Evolutionary conservation across 441 rosid species (phyloP), one percentile per base, ranked within the genome.

Genomic region (Pelargonium cotyledonis): DNA sequence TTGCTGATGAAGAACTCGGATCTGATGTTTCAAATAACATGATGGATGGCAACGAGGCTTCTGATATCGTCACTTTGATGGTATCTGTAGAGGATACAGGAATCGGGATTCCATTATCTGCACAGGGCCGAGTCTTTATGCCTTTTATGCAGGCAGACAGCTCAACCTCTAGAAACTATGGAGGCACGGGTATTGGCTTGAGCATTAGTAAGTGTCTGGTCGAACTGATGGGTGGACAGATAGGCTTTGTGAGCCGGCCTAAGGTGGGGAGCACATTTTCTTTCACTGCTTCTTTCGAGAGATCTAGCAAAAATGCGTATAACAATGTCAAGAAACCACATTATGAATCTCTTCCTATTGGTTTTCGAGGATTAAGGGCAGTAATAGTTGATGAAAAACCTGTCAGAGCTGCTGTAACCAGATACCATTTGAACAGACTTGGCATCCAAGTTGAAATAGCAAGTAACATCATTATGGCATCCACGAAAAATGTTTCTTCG

Each of bases 71-170:
- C 26, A 81, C 89, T 46, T 77, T 95, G 70, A 78, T 88, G 83
- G 90, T 90, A 19, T 83, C 86, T 8, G 94, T 95, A 67, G 99
- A 95, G 82, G 99, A 95, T 84, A 95, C 97, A 0, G 99, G 99
- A 35, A 86, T 90, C 0, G 99, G 99, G 19, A 91, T 95, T 72
- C 99, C 99, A 15, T 66, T 87, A 58, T 66, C 60, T 8, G 99
- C 97, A 4, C 99, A 95, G 70, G 88, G 87, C 14, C 89, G 92
- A 18, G 91, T 95, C 46, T 95, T 95, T 71, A 86, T 80, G 86
- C 99, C 97, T 21, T 95, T 95, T 73, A 86, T 91, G 90, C 97
- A 95, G 81, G 99, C 94, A 10, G 99, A 91, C 72, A 91, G 97
- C 79, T 95, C 99, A 38, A 91, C 99, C 49, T 95, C 99, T 46